phyloP scores from a whole-genome alignment of 2,329 filamentous ascomycete genomes.

The Aspergillus udagawae region DNA sequence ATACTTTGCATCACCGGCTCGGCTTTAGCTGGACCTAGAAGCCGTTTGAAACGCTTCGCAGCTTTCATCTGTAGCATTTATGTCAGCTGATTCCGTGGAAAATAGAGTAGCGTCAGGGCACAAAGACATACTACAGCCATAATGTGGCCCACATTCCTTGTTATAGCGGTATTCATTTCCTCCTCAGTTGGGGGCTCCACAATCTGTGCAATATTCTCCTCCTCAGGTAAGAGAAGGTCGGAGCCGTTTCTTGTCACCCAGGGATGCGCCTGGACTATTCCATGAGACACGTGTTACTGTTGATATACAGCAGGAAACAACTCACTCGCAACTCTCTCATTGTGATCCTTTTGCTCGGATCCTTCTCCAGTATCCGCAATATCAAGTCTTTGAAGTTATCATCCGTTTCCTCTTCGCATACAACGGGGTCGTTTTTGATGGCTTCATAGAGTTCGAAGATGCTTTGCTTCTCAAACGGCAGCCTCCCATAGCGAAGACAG shows the following conservation, averaged over 20 bases:
- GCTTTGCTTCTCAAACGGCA: slow-evolving; percentile 77
- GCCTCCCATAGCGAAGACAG: slow-evolving; percentile 80
- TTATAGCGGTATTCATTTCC: slow-evolving; percentile 88
- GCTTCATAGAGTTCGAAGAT: slow-evolving; percentile 86
- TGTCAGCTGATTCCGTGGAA: slow-evolving; percentile 1
- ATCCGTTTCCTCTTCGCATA: slow-evolving; percentile 61
- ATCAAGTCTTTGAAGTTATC: slow-evolving; percentile 73
- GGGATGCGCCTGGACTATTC: slow-evolving; percentile 65
- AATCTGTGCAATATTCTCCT: slow-evolving; percentile 80
- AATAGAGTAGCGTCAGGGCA: not conserved
- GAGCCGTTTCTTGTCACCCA: slow-evolving; percentile 83
- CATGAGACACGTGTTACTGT: slow-evolving; percentile 3
- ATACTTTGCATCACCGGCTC: slow-evolving; percentile 54
- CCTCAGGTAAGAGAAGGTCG: slow-evolving; percentile 72
- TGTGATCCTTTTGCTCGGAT: slow-evolving; percentile 74
- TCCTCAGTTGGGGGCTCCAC: slow-evolving; percentile 82
- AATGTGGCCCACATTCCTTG: slow-evolving; percentile 79
- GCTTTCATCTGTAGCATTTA: slow-evolving; percentile 67
- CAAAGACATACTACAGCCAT: slow-evolving; percentile 64
- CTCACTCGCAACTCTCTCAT: slow-evolving; percentile 79
- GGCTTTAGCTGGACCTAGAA: slow-evolving; percentile 57
- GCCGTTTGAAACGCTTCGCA: slow-evolving; percentile 78
- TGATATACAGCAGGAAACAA: slow-evolving; percentile 6
- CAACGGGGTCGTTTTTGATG: slow-evolving; percentile 68
- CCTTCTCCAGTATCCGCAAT: slow-evolving; percentile 70